Evolutionary conservation across 2,329 filamentous ascomycete genomes (phyloP).

Genomic region (Fusarium sublunatum): DNA sequence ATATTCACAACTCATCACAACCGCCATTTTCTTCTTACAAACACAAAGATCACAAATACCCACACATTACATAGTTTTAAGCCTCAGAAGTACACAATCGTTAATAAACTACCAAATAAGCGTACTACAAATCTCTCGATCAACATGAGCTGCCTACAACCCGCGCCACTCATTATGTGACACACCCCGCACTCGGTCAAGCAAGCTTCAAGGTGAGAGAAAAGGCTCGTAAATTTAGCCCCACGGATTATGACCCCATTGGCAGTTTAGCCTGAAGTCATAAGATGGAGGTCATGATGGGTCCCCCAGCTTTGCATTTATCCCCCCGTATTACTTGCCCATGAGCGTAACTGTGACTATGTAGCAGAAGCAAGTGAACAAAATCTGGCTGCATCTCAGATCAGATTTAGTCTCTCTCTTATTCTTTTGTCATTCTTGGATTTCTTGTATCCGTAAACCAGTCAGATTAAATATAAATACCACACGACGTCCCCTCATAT

Average conservation of each 20-base stretch:
- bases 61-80: slow-evolving; percentile 4
- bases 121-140: background rate
- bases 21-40: background rate
- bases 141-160: slow-evolving; percentile 16
- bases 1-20: background rate
- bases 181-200: slow-evolving; percentile 33
- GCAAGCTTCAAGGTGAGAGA: slow-evolving; percentile 6
- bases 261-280: slow-evolving; percentile 43
- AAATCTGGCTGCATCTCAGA: slow-evolving; percentile 33
- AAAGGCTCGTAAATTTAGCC: slow-evolving; percentile 4
- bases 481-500: slow-evolving; percentile 8
- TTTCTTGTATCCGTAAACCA: background rate
- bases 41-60: background rate
- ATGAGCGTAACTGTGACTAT: background rate
- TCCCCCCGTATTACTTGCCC: slow-evolving; percentile 10
- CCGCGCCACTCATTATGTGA: slow-evolving; percentile 43
- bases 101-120: slow-evolving; percentile 5
- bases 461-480: slow-evolving; percentile 16
- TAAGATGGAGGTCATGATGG: slow-evolving; percentile 41
- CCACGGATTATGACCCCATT: slow-evolving; percentile 31
- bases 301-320: slow-evolving; percentile 41
- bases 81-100: slow-evolving; percentile 1
- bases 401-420: slow-evolving; percentile 11
- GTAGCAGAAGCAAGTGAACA: slow-evolving; percentile 23
- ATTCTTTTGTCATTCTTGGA: slow-evolving; percentile 6